A percentile compares a stretch with the other conserved stretches of the same genome.
Conservation (phyloP, 2,329 filamentous ascomycete species). For the Aspergillus niger region DNA sequence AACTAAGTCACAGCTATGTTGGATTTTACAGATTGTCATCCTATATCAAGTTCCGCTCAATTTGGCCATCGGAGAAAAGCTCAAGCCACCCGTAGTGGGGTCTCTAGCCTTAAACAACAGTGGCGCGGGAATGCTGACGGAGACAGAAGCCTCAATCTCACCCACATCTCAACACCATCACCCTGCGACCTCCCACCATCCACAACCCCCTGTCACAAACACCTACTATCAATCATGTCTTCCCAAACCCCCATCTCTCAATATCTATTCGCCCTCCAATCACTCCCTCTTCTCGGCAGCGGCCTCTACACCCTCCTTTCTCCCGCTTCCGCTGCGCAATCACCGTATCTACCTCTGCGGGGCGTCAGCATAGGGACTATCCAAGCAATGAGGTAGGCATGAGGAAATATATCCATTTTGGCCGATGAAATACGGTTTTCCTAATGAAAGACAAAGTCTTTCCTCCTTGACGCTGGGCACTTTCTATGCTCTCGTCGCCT, state of each 20-base stretch:
- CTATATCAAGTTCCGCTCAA: too few relatives aligned
- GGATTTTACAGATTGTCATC: too few relatives aligned
- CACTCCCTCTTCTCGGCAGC: neutral
- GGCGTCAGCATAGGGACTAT: neutral
- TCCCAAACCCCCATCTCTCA: neutral
- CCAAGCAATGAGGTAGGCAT: constrained; percentile 5
- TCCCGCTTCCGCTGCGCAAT: neutral
- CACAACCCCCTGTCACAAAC: neutral
- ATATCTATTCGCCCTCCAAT: neutral
- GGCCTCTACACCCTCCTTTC: constrained; percentile 1
- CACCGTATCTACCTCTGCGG: neutral
- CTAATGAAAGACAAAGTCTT: neutral
- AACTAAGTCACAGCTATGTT: too few relatives aligned
- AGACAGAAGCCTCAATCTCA: neutral
- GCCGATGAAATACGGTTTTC: too few relatives aligned
- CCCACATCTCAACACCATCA: neutral
- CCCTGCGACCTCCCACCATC: neutral
- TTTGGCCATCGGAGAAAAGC: too few relatives aligned
- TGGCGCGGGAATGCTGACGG: too few relatives aligned
- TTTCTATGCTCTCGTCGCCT: neutral
- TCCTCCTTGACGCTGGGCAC: neutral
- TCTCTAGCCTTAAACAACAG: too few relatives aligned
- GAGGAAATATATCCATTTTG: too few relatives aligned
- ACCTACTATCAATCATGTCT: neutral
- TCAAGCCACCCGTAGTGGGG: too few relatives aligned